phyloP scores from a whole-genome alignment of 2,329 filamentous ascomycete genomes.

The Aschersonia sp. region DNA sequence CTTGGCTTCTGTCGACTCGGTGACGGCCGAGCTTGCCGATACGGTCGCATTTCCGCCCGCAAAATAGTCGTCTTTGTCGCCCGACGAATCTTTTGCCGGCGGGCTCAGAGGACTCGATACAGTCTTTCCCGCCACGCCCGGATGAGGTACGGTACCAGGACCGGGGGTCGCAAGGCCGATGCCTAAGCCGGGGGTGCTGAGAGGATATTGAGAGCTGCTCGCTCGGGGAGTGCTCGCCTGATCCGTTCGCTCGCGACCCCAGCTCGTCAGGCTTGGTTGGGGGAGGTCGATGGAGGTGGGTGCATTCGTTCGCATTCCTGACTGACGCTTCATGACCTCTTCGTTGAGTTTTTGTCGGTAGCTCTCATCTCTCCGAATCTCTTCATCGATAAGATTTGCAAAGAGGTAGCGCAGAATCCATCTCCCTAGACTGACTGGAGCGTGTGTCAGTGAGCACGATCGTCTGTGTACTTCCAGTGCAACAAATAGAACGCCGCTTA shows the following conservation, averaged over 20 bases:
- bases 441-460: slow-evolving; percentile 9
- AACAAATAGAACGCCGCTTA: slow-evolving; percentile 22
- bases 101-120: slow-evolving; percentile 28
- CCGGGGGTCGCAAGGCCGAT: slow-evolving; percentile 66
- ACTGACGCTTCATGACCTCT: slow-evolving; percentile 41
- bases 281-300: slow-evolving; percentile 43
- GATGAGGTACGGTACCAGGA: slow-evolving; percentile 17
- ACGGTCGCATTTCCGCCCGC: slow-evolving; percentile 31
- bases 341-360: slow-evolving; percentile 58
- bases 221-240: slow-evolving; percentile 47
- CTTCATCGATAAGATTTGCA: slow-evolving; percentile 75
- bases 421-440: slow-evolving; percentile 79
- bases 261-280: slow-evolving; percentile 7
- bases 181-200: slow-evolving; percentile 60
- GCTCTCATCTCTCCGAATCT: slow-evolving; percentile 66
- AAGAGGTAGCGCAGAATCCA: slow-evolving; percentile 94
- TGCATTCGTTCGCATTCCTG: slow-evolving; percentile 38
- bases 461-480: not conserved
- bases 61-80: slow-evolving; percentile 65
- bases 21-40: slow-evolving; percentile 5
- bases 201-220: slow-evolving; percentile 45
- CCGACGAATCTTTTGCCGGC: slow-evolving; percentile 46
- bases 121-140: slow-evolving; percentile 32
- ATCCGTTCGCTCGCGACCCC: slow-evolving; percentile 24
- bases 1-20: slow-evolving; percentile 33